Base-by-base conservation (phyloP, 805 yeast species). In the Myxozyma lipomycoides region DNA sequence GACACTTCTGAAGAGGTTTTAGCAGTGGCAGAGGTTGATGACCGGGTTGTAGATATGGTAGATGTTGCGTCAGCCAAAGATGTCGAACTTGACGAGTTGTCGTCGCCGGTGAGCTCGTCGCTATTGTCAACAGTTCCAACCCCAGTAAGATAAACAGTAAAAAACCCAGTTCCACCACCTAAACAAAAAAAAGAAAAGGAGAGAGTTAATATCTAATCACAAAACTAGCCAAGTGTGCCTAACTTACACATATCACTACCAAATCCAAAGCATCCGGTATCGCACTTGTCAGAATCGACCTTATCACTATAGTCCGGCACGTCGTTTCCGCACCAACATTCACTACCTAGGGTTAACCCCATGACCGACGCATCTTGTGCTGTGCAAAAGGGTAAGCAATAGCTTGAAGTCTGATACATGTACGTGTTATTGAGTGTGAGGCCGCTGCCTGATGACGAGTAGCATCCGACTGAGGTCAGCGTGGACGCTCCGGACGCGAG, bases 241-340 rank as follows among this genome's bases (percentile, higher is more conserved):
- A 21, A 45, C 56, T 12, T 89, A 67, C 95, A 86, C 7, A 55
- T 69, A 48, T 83, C 84, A 2, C 58, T 40, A 7, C 79, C 77
- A 67, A 75, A 87, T n/a, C 88, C 95, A 19, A 63, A 65, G 67
- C 95, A 87, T 3, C 60, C 35, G 1, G 61, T 51, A 44, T 64
- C 55, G 67, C 89, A 83, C 22, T 66, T 54, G 39, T 67, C 62
- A 15, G 68, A 26, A 2, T 60, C 52, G 9, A 63, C 57, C 43
- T 53, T 42, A 21, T 53, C 56, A 12, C 12, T 12, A 28, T 7
- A 7, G 5, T 72, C 62, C 7, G 77, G 70, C 1, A 66, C 50
- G 1, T 69, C 54, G 60, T 75, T 69, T 24, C 91, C 91, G 66
- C 95, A 86, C 62, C 76, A 84, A 66, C 95, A 86, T 18, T 67